Conservation (phyloP, 495 filamentous ascomycete species). For the Penicillium antarcticum region DNA sequence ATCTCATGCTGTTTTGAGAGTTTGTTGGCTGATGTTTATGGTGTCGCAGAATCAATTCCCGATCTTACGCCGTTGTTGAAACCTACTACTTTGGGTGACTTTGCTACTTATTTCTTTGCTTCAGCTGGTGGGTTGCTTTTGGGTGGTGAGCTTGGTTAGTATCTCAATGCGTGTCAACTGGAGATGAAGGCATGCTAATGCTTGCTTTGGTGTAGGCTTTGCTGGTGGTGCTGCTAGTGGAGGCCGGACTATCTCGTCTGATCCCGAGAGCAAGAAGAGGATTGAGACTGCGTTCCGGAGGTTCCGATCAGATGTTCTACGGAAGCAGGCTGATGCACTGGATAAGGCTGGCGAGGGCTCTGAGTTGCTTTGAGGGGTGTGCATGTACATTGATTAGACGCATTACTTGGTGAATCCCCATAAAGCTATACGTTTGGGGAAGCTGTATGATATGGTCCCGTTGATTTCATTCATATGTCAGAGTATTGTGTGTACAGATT, state of each 20-base stretch:
- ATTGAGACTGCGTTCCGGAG: conserved; percentile 63
- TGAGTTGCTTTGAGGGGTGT: conserved; percentile 24
- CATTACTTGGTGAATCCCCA: neutral
- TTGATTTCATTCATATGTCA: neutral
- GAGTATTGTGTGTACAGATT: conserved; percentile 2
- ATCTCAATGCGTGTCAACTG: neutral
- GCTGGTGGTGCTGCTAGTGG: conserved; percentile 52
- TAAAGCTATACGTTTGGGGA: too few relatives aligned
- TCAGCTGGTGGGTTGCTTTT: conserved; percentile 58
- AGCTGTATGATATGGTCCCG: neutral
- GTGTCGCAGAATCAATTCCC: conserved; percentile 52
- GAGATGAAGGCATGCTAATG: neutral
- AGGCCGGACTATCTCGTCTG: conserved; percentile 45
- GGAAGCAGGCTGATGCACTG: conserved; percentile 52
- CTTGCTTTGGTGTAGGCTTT: conserved; percentile 35
- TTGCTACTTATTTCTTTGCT: conserved; percentile 62
- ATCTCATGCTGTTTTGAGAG: too few relatives aligned
- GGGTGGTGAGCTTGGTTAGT: conserved; percentile 57
- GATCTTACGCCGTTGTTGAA: conserved; percentile 56
- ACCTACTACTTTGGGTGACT: conserved; percentile 56
- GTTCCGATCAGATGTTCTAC: conserved; percentile 60
- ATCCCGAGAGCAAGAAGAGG: conserved; percentile 51
- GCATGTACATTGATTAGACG: neutral
- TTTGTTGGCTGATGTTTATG: neutral
- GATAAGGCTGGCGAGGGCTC: conserved; percentile 39